A percentile compares a stretch with the other conserved stretches of the same genome.
phyloP scores from a whole-genome alignment of 1,284 basidiomycete genomes.

The Termitomyces sp. region DNA sequence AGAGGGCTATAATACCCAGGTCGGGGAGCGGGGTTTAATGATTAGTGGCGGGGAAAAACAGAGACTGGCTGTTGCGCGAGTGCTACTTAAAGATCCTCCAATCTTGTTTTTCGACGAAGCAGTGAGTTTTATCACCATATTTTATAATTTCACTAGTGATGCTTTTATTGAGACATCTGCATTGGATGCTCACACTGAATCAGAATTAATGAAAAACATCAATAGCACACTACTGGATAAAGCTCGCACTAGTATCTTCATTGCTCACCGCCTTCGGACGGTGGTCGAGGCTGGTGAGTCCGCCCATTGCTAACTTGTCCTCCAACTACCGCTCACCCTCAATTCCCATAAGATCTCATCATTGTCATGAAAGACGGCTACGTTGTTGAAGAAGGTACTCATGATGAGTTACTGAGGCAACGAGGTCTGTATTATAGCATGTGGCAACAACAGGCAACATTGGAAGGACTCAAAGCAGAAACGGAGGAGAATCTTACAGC shows the following conservation, averaged over 20 bases:
- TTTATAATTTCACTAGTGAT: neutral
- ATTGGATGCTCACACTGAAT: slow-evolving; percentile 90
- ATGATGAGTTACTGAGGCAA: slow-evolving; percentile 71
- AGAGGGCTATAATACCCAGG: slow-evolving; percentile 84
- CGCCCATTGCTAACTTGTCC: slow-evolving; percentile 2
- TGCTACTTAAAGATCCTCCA: slow-evolving; percentile 89
- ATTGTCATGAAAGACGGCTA: slow-evolving; percentile 84
- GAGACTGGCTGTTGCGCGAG: slow-evolving; percentile 87
- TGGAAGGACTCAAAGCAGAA: slow-evolving; percentile 21
- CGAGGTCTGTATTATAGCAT: slow-evolving; percentile 79
- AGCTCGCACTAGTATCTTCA: slow-evolving; percentile 89
- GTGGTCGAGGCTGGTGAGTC: slow-evolving; percentile 79
- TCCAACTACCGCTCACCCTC: neutral
- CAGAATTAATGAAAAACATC: slow-evolving; percentile 94
- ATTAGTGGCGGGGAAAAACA: slow-evolving; percentile 99
- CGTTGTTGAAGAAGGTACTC: slow-evolving; percentile 89
- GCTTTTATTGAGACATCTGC: slow-evolving; percentile 76
- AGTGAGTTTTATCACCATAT: slow-evolving; percentile 41
- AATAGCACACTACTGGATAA: slow-evolving; percentile 74
- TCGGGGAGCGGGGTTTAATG: slow-evolving; percentile 96
- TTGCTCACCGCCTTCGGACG: slow-evolving; percentile 88
- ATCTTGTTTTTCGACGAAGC: slow-evolving; percentile 99
- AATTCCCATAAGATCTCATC: slow-evolving; percentile 62
- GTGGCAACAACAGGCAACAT: slow-evolving; percentile 76
- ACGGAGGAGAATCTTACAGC: slow-evolving; percentile 2